Conservation (phyloP, 805 yeast genomes). For the Kodamaea hsintzibuensis region DNA sequence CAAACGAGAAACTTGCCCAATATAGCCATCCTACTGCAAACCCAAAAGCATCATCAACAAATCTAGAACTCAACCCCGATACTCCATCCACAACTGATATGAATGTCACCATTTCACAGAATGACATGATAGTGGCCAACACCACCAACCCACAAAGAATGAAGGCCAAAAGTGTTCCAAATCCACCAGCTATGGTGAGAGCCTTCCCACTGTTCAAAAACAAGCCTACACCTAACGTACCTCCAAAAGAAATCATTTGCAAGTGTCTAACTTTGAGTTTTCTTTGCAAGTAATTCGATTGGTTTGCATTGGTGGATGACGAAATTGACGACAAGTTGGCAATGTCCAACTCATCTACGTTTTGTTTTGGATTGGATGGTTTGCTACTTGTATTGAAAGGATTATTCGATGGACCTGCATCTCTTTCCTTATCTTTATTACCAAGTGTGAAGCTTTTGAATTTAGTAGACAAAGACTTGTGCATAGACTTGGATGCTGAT, state of each 20-base stretch:
- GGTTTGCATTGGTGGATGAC: slow-evolving; percentile 11
- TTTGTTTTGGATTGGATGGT: slow-evolving; percentile 1
- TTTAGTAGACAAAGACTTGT: slow-evolving; percentile 6
- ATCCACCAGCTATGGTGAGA: slow-evolving; percentile 71
- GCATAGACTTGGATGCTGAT: not conserved
- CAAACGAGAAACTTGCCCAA: slow-evolving; percentile 70
- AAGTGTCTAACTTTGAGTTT: slow-evolving; percentile 65
- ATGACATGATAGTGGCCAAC: slow-evolving; percentile 66
- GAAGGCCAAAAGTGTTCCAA: slow-evolving; percentile 73
- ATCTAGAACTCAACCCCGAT: slow-evolving; percentile 70
- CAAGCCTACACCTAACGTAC: slow-evolving; percentile 77
- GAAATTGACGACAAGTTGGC: slow-evolving; percentile 3
- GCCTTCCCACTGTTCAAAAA: slow-evolving; percentile 72
- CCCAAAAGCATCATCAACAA: slow-evolving; percentile 77
- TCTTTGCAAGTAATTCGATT: slow-evolving; percentile 44
- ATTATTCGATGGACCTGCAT: not conserved
- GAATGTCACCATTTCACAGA: slow-evolving; percentile 80
- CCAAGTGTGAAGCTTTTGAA: not conserved
- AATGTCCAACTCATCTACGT: slow-evolving; percentile 5
- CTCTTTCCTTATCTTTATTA: not conserved
- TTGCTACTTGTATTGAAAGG: slow-evolving; percentile 12
- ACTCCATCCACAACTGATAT: slow-evolving; percentile 80
- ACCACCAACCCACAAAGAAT: slow-evolving; percentile 64
- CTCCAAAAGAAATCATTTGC: slow-evolving; percentile 78
- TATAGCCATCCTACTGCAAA: slow-evolving; percentile 74